Base-by-base conservation (phyloP, 2,329 filamentous ascomycete species). In the Phaeoacremonium minimum region DNA sequence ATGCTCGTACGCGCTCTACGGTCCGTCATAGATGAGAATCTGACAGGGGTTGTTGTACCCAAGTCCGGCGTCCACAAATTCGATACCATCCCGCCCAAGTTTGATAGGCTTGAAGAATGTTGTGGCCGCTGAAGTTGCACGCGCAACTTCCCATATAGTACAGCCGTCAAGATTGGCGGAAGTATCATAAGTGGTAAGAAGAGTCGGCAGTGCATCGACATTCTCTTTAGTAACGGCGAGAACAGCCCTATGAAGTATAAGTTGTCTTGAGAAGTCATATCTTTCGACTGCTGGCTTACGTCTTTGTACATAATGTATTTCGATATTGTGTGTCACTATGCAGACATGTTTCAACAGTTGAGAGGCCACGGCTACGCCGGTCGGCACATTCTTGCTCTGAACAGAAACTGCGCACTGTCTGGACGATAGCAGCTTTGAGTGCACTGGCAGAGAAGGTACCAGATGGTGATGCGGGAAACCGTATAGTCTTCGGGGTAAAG, bases 1-100 rank as follows among this genome's bases (percentile, higher is more conserved):
- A n/a, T n/a, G n/a, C n/a, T n/a, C n/a, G n/a, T n/a, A n/a, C n/a
- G n/a, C n/a, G n/a, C n/a, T n/a, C n/a, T n/a, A n/a, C n/a, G n/a
- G n/a, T n/a, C n/a, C n/a, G n/a, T n/a, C n/a, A n/a, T n/a, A n/a
- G 8, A 58, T 47, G 9, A 60, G 41, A 3, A 52, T 42, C 15
- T 54, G 45, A 31, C 48, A 49, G 15, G 57, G 56, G 30, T 60
- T 60, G 36, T 59, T 60, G 20, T 51, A 58, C 3, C 52, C 52
- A 15, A 59, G 48, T 1, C 43, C 55, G 4, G 50, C 52, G 30
- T 58, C 56, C 16, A 59, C 44, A 19, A 54, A 58, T 14, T 52
- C 48, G 4, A 52, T 38, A 5, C 35, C 38, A 12, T 54, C 47
- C 7, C 49, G 45, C 18, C 53, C 53, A 8, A 55, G 9, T 16